Base-by-base conservation (phyloP, 2,329 filamentous ascomycete species). In the Trichoderma sp. region DNA sequence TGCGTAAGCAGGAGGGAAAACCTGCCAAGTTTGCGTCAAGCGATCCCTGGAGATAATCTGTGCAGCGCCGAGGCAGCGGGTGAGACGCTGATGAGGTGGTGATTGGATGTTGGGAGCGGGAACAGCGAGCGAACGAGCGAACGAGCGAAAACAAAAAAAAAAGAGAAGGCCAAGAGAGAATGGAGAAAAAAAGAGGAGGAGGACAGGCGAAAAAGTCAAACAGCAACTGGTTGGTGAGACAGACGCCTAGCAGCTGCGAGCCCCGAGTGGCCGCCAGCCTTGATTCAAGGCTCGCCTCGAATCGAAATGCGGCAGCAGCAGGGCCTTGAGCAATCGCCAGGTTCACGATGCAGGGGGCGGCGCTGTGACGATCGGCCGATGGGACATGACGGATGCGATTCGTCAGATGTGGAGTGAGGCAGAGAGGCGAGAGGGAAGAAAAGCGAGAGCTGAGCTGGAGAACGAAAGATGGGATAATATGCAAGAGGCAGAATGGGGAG, bases 341-440 rank as follows among this genome's bases (percentile, higher is more conserved):
- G 68, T 66, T 69, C 68, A 69, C 61, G 68, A 69, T 69, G 68
- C 68, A 69, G 68, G 60, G 68, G 68, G 68, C 57, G 68, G 53
- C 33, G 59, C 61, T 52, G 68, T 33, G 53, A 69, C 53, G 43
- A 66, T 56, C 21, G 56, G 53, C 24, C 53, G 53, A 59, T 58
- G 62, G 60, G 29, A 55, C 68, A 69, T 69, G 68, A 40, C 68
- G 66, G 47, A 43, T 47, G 52, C 66, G 58, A 68, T 68, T 68
- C 66, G 57, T 57, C 66, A 57, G 66, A 43, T n/a, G n/a, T 29
- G 43, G 66, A 19, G 24, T 60, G 43, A 53, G 53, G 65, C 33
- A 59, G 65, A 21, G 47, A 43, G 31, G 31, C 31, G 21, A 58
- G 19, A 47, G 43, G 10, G n/a, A 43, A 11, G 21, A 43, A 47